phyloP scores from a whole-genome alignment of 768 basidiomycete species.

The Infundibulicybe gibba region DNA sequence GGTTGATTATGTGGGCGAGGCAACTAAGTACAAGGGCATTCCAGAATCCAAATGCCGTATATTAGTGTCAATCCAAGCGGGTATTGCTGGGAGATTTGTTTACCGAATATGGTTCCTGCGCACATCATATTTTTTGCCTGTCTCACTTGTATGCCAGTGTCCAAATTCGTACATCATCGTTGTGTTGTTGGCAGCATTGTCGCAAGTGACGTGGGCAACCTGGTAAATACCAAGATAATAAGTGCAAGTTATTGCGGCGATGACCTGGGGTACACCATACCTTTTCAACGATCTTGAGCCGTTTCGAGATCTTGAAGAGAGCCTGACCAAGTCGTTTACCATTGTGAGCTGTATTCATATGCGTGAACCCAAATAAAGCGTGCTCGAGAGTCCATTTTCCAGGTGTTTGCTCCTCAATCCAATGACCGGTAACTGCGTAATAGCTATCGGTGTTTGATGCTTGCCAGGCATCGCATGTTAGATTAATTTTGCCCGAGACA shows the following conservation, averaged over 20 bases:
- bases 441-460: constrained; percentile 30
- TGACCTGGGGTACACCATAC: too few species aligned
- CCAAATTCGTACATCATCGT: constrained; percentile 28
- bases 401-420: neutral
- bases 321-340: constrained; percentile 30
- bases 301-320: constrained; percentile 26
- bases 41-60: too few species aligned
- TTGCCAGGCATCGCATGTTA: constrained; percentile 37
- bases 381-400: constrained; percentile 22
- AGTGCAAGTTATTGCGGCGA: neutral
- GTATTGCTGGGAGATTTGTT: too few species aligned
- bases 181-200: constrained; percentile 33
- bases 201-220: constrained; percentile 30
- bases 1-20: constrained; percentile 26
- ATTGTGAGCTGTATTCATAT: constrained; percentile 32
- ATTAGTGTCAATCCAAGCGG: too few species aligned
- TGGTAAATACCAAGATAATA: constrained; percentile 8
- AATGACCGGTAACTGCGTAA: constrained; percentile 32
- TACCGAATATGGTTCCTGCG: too few species aligned
- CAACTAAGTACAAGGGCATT: constrained; percentile 18
- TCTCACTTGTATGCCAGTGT: neutral
- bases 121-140: too few species aligned
- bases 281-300: constrained; percentile 22
- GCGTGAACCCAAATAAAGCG: constrained; percentile 29
- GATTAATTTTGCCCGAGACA: constrained; percentile 10